Base-by-base conservation (phyloP, 495 filamentous ascomycete genomes). In the Aspergillus nanangensis region DNA sequence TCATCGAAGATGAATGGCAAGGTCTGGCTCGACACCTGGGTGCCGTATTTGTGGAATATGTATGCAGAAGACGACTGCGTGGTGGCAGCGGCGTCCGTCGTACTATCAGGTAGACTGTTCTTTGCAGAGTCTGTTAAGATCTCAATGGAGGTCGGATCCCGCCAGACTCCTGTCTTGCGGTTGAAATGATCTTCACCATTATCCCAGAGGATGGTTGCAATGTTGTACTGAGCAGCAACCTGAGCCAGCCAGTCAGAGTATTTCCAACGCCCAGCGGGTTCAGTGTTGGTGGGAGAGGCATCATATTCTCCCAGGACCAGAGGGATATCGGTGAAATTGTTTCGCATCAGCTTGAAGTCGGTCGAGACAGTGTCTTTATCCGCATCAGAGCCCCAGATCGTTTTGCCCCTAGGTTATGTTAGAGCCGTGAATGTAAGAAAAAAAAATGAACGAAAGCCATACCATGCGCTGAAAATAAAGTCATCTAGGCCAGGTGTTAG, bases 261-360 rank as follows among this genome's bases (percentile, higher is more conserved):
- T 45, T 75, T 76, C 72, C 81, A 81, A 34, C 78, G 65, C 3
- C 70, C 77, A 18, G 72, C 76, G 0, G 71, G 65, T 52, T 85
- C 81, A 15, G 70, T 73, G 41, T 69, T 68, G 4, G 45, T 52
- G 3, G 68, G 62, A 0, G 66, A 70, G 13, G 76, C 74, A 46
- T 74, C 67, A 50, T 71, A 85, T 65, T 84, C 81, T n/a, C 81
- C 78, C 15, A 84, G 57, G 4, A 83, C 49, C 3, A 81, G 57
- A 4, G 80, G 81, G 1, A 81, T 61, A 27, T 74, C 52, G 25
- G 71, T 77, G 53, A 78, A 78, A 47, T 79, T 80, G 13, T 60
- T 66, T 4, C 76, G 70, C 4, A 82, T 58, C 17, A 66, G 51
- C 10, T 69, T 52, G 38, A 84, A 68, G 45, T 80, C 80, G 8